A percentile compares a stretch with the other conserved stretches of the same genome.
phyloP scores from a whole-genome alignment of 208 protist genomes.

The Leishmania turanica region DNA sequence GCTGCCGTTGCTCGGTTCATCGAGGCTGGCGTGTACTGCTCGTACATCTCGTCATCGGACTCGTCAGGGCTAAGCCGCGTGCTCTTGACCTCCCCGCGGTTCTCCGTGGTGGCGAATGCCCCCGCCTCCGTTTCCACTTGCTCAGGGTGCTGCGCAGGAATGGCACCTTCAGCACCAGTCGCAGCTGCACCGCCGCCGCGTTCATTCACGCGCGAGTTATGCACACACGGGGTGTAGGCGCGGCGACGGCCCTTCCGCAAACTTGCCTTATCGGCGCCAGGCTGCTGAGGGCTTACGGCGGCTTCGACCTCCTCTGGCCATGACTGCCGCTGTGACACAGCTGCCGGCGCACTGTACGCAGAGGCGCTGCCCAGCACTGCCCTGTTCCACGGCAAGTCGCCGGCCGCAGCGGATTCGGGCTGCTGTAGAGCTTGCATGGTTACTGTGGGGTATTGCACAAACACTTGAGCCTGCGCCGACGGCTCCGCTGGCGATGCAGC shows the following conservation, averaged over 20 bases:
- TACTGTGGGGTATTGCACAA: neutral
- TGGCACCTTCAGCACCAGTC: too few species aligned
- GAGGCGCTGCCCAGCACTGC: neutral
- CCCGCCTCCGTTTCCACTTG: slow-evolving; percentile 7
- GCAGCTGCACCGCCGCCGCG: neutral
- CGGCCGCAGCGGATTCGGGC: neutral
- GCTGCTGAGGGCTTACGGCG: neutral
- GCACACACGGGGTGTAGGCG: neutral
- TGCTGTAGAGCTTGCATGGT: neutral
- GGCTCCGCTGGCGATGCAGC: neutral
- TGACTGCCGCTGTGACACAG: slow-evolving; percentile 14
- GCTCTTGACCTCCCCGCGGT: slow-evolving; percentile 4
- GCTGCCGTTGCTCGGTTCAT: slow-evolving; percentile 6
- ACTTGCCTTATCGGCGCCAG: neutral
- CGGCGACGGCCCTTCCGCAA: neutral
- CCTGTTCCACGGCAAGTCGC: neutral
- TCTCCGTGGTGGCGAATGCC: slow-evolving; percentile 3
- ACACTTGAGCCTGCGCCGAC: neutral
- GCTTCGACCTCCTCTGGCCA: slow-evolving; percentile 15
- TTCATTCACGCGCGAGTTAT: neutral
- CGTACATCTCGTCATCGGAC: neutral
- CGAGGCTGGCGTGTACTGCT: slow-evolving; percentile 10
- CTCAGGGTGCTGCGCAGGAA: slow-evolving; percentile 14
- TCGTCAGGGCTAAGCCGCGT: neutral
- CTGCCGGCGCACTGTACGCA: slow-evolving; percentile 13